Conservation (phyloP, 208 protist species). For the Leishmania martiniquensis region DNA sequence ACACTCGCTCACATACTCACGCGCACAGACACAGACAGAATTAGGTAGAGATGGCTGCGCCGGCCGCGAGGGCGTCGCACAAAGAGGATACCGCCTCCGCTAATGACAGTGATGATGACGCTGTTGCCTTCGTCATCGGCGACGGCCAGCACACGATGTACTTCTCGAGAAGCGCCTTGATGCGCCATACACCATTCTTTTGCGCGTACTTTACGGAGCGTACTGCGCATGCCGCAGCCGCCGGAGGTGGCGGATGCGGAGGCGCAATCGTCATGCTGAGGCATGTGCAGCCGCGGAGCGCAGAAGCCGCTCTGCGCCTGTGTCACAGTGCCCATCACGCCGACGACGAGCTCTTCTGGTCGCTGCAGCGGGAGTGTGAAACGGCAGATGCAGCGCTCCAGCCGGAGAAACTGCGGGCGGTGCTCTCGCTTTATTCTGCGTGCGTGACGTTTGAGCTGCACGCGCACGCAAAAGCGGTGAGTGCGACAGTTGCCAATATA, state of each 20-base stretch:
- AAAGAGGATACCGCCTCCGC: background rate
- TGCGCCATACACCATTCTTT: conserved; percentile 23
- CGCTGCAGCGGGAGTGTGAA: conserved; percentile 10
- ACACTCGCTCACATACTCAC: background rate
- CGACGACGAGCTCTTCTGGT: conserved; percentile 33
- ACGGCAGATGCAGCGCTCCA: background rate
- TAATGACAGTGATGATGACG: conserved; percentile 7
- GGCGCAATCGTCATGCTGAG: conserved; percentile 16
- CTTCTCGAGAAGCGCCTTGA: conserved; percentile 24
- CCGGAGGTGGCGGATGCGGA: background rate
- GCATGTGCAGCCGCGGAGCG: conserved; percentile 16
- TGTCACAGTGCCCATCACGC: conserved; percentile 19
- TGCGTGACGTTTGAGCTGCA: conserved; percentile 37
- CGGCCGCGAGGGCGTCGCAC: background rate
- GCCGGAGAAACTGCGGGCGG: conserved; percentile 3
- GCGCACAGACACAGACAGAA: background rate
- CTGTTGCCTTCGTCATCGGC: conserved; percentile 21
- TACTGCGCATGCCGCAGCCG: background rate
- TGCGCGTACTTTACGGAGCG: conserved; percentile 16
- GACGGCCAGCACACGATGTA: conserved; percentile 10
- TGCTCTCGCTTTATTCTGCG: conserved; percentile 38
- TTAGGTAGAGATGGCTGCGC: background rate
- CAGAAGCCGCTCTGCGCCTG: conserved; percentile 37
- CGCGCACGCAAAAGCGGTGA: conserved; percentile 21
- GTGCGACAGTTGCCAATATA: background rate